Percentiles rank a stretch among this genome's conserved stretches.
Conservation (phyloP, 2,329 filamentous ascomycete species). For the Ceratocystis smalleyi region DNA sequence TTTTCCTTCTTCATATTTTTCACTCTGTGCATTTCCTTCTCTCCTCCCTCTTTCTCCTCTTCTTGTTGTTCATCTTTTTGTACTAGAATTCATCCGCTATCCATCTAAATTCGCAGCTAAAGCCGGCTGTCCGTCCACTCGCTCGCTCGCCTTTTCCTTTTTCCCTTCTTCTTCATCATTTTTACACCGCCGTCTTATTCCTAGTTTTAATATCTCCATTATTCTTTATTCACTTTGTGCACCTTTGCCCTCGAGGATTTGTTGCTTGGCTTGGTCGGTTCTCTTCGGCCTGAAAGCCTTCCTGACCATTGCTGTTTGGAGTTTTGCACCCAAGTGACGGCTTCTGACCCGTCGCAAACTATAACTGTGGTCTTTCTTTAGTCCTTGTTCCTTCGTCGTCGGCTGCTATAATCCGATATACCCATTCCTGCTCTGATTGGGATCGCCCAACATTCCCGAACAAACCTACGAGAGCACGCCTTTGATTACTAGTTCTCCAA, state of each 20-base stretch:
- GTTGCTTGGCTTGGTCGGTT: background rate
- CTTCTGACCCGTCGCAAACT: background rate
- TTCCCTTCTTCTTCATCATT: background rate
- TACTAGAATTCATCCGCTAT: background rate
- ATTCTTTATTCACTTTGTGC: background rate
- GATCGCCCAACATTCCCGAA: background rate
- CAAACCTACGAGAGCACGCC: background rate
- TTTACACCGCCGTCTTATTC: background rate
- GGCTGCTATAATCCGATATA: background rate
- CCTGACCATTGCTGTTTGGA: background rate
- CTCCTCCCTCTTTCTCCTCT: background rate
- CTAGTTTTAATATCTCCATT: background rate
- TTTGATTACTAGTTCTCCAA: background rate
- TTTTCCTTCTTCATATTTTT: background rate
- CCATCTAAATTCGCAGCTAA: background rate
- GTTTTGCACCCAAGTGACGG: background rate
- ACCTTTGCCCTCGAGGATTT: background rate
- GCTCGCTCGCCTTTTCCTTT: background rate
- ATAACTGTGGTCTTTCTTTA: background rate
- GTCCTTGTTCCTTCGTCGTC: background rate
- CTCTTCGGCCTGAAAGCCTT: background rate
- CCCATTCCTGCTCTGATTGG: background rate
- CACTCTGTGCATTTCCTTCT: background rate
- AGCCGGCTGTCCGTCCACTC: background rate
- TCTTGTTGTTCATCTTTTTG: background rate